Base-by-base conservation (phyloP, 192 early-diverging fungal species). In the Entophlyctis luteolus region DNA sequence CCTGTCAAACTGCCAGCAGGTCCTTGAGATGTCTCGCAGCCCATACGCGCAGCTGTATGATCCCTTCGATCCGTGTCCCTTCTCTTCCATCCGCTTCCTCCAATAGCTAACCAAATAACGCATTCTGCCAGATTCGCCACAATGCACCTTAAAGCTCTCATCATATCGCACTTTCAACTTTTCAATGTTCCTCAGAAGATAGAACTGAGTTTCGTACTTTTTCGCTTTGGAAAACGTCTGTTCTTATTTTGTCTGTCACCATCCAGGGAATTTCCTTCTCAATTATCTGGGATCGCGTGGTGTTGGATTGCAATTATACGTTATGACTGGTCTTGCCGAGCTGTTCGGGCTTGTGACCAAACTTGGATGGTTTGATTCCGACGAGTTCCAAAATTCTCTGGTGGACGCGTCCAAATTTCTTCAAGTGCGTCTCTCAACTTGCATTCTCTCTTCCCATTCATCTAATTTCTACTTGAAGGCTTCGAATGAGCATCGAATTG, bases 361-460 rank as follows among this genome's bases (percentile, higher is more conserved):
- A 55, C 47, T 89, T 10, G 88, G 87, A 28, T 91, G 90, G 89
- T 79, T 87, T 34, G 90, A 91, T 54, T 65, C 79, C 28, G 86
- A 88, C 23, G 81, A 86, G 62, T 92, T 90, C 58, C 78, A 32
- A 78, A 84, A 79, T 52, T 48, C 73, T 36, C 10, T 77, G 23
- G 49, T 12, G 2, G 76, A 78, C 35, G 48, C 65, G 20, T 45
- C 46, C 23, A 57, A 48, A 32, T 69, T 77, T 37, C 46, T 74
- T 2, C 56, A 76, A 49, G 65, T 76, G 20, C 36, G 31, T 42
- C 25, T n/a, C 56, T 36, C 22, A 52, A 20, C 22, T 42, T 55
- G 42, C 6, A 50, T 18, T 3, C 33, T 16, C 37, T 25, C 14
- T 22, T 59, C 25, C 28, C 1, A 63, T 10, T 28, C n/a, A 48